Evolutionary conservation across 768 basidiomycete species (phyloP).

Genomic region (Termitomyces sp.): DNA sequence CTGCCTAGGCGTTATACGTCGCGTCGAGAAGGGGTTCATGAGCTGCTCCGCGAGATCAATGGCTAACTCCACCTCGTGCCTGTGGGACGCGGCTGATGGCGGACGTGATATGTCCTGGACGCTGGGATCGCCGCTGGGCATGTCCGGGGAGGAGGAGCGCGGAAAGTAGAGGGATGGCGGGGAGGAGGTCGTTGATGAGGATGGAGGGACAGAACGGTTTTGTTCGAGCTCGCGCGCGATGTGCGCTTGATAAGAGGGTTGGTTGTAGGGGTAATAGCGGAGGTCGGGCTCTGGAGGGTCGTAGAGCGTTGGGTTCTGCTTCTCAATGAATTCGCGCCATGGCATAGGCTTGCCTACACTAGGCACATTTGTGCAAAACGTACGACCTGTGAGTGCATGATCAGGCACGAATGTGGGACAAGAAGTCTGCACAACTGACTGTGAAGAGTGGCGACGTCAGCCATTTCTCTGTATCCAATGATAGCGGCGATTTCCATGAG

Average conservation of each 20-base stretch:
- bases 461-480: conserved; percentile 78
- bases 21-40: conserved; percentile 73
- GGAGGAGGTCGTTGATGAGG: conserved; percentile 28
- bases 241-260: conserved; percentile 18
- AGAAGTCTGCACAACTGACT: conserved; percentile 48
- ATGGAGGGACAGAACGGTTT: conserved; percentile 21
- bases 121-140: conserved; percentile 1
- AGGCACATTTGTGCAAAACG: conserved; percentile 87
- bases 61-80: conserved; percentile 54
- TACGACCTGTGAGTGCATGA: conserved; percentile 56
- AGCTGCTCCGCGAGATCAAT: conserved; percentile 71
- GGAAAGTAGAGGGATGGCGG: conserved; percentile 14
- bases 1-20: conserved; percentile 68
- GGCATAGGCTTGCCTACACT: conserved; percentile 60
- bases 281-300: conserved; percentile 44
- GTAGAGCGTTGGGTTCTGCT: conserved; percentile 67
- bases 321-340: conserved; percentile 72
- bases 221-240: conserved; percentile 14
- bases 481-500: conserved; percentile 91
- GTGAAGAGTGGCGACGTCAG: conserved; percentile 80
- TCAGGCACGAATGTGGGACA: neutral
- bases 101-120: neutral
- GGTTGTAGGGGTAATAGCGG: conserved; percentile 51
- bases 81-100: conserved; percentile 33
- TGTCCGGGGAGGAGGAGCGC: conserved; percentile 11